These are phyloP conservation scores for Fusarium newnesense DNA, from an alignment of 2,329 filamentous ascomycete species.

Conservation along the genomic window DNA sequence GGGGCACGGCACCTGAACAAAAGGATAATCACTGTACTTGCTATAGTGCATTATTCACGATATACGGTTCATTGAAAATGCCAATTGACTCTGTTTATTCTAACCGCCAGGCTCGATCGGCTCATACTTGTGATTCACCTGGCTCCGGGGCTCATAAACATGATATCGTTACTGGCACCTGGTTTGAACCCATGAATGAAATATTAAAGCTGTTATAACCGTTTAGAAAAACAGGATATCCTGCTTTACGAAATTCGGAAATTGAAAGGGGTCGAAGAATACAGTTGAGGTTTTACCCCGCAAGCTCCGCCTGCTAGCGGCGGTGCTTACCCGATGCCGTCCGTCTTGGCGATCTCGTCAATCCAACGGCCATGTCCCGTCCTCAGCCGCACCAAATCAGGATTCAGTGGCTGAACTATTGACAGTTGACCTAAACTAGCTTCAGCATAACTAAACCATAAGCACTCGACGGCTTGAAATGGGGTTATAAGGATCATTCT, in stretches of 20 bases:
- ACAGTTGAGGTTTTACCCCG: not conserved
- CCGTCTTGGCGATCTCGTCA: not conserved
- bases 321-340: not conserved
- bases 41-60: no score
- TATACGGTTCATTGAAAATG: accelerated
- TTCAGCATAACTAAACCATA: not conserved
- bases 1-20: no score
- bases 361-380: not conserved
- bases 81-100: no score
- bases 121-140: no score
- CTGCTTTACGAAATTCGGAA: no score
- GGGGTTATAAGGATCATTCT: accelerated
- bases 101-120: no score
- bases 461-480: accelerated
- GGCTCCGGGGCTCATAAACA: no score
- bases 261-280: not conserved
- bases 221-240: no score
- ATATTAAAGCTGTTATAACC: no score
- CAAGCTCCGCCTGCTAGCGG: not conserved
- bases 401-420: not conserved
- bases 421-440: not conserved
- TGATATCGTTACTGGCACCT: no score
- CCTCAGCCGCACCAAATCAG: not conserved
- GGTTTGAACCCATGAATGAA: no score
- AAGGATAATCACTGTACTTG: accelerated